phyloP scores from a whole-genome alignment of 768 basidiomycete species.

The Pulveroboletus ravenelii region DNA sequence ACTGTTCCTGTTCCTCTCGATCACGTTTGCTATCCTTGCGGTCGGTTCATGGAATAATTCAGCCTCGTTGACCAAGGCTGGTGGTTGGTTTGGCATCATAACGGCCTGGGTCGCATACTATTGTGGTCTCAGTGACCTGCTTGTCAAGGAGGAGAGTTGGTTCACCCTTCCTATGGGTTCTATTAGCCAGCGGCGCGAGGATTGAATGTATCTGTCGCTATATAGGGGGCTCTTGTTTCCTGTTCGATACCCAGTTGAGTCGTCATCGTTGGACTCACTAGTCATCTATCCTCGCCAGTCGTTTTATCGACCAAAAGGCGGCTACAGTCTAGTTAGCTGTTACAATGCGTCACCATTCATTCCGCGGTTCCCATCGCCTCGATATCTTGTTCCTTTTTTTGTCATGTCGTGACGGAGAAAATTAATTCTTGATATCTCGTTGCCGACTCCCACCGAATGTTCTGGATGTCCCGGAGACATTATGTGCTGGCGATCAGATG shows the following conservation, averaged over 20 bases:
- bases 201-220: background rate
- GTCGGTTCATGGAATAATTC: slow-evolving; percentile 34
- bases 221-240: background rate
- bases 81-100: slow-evolving; percentile 42
- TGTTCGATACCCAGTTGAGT: background rate
- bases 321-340: background rate
- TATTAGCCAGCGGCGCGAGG: slow-evolving; percentile 8
- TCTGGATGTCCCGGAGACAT: too few relatives aligned
- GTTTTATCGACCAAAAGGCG: background rate
- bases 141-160: slow-evolving; percentile 35
- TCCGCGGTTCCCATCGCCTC: background rate
- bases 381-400: slow-evolving; percentile 2
- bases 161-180: slow-evolving; percentile 39
- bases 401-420: background rate
- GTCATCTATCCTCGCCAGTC: slow-evolving; percentile 7
- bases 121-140: slow-evolving; percentile 38
- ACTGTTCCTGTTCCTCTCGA: slow-evolving; percentile 48
- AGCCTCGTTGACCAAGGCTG: slow-evolving; percentile 30
- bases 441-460: too few relatives aligned
- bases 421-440: too few relatives aligned
- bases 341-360: background rate
- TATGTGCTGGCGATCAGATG: too few relatives aligned
- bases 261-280: background rate
- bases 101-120: slow-evolving; percentile 48
- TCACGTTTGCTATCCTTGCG: slow-evolving; percentile 49